Conservation (phyloP, 2,329 filamentous ascomycete genomes). For the Fusarium drepaniforme region DNA sequence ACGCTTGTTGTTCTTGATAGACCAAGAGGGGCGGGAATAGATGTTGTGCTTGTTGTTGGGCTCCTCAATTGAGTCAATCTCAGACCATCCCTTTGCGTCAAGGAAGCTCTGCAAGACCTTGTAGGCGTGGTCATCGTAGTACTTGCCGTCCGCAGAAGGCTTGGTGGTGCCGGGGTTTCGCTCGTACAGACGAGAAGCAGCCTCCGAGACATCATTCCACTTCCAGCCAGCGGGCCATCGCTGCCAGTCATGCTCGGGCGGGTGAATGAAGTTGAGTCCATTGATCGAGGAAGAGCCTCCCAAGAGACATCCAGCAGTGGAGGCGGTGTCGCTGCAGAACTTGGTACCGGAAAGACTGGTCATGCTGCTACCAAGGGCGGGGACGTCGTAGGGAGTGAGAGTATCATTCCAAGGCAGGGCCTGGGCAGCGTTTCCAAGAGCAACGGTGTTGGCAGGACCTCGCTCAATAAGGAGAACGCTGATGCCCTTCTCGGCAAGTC, state of each 20-base stretch:
- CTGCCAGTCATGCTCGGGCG: constrained; percentile 40
- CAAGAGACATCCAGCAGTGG: constrained; percentile 41
- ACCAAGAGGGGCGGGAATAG: constrained; percentile 75
- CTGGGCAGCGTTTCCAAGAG: constrained; percentile 35
- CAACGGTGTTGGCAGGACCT: constrained; percentile 43
- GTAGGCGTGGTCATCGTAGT: constrained; percentile 75
- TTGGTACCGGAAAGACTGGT: constrained; percentile 37
- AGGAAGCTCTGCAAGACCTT: constrained; percentile 71
- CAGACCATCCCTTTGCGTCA: constrained; percentile 70
- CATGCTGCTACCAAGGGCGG: constrained; percentile 42
- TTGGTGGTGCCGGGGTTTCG: constrained; percentile 69
- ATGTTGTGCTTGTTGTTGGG: constrained; percentile 75
- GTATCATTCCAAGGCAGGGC: constrained; percentile 40
- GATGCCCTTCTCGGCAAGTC: constrained; percentile 38
- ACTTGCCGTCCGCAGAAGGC: constrained; percentile 74
- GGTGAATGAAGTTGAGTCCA: constrained; percentile 44
- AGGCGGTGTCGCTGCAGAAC: constrained; percentile 44
- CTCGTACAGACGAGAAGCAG: constrained; percentile 42
- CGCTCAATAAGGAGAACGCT: constrained; percentile 45
- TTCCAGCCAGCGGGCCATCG: constrained; percentile 42
- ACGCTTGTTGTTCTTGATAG: constrained; percentile 74
- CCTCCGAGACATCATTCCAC: constrained; percentile 37
- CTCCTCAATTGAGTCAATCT: constrained; percentile 72
- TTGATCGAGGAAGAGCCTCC: constrained; percentile 45
- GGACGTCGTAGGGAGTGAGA: constrained; percentile 41